phyloP scores from a whole-genome alignment of 2,329 filamentous ascomycete genomes.

The Colletotrichum truncatum region DNA sequence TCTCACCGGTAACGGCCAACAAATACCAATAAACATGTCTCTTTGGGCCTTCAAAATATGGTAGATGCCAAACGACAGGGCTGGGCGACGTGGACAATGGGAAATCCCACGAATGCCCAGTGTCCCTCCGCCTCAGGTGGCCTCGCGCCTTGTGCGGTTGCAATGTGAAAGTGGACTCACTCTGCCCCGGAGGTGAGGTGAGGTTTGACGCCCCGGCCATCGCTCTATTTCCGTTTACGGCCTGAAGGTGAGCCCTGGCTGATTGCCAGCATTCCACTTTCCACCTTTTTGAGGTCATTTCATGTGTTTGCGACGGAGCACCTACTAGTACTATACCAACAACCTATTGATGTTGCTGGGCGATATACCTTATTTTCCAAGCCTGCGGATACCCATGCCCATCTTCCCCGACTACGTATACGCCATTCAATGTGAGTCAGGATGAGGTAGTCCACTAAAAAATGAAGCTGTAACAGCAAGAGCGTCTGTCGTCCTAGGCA shows the following conservation, averaged over 20 bases:
- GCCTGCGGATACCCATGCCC: neutral
- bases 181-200: conserved; percentile 1
- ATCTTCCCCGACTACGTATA: neutral
- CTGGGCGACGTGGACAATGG: neutral
- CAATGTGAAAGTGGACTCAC: conserved; percentile 23
- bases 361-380: neutral
- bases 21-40: neutral
- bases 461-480: conserved; percentile 13
- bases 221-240: neutral
- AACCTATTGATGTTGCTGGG: neutral
- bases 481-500: neutral
- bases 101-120: conserved; percentile 7
- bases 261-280: conserved; percentile 29
- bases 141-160: neutral
- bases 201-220: neutral
- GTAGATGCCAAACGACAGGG: too few species aligned
- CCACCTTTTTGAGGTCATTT: conserved; percentile 8
- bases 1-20: neutral
- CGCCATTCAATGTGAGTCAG: neutral
- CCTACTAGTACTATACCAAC: too few species aligned
- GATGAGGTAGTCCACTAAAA: neutral
- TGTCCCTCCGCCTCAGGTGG: neutral
- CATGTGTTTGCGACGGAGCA: conserved; percentile 2
- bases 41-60: too few species aligned
- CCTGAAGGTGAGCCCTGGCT: neutral